phyloP scores from a whole-genome alignment of 345 rosid species.

The Murraya koenigii region DNA sequence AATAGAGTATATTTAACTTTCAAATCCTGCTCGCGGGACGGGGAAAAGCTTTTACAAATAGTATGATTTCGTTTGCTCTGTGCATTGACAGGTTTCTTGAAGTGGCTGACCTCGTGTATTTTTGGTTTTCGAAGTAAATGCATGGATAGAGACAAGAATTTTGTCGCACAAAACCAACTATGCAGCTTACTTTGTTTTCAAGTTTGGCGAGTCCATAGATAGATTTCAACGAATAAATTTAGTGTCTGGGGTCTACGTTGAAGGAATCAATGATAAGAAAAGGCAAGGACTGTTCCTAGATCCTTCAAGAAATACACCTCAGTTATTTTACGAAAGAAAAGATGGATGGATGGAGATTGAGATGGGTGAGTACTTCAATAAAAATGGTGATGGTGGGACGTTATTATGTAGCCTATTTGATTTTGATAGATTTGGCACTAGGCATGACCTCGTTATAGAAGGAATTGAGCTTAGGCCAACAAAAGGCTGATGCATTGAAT shows the following conservation, averaged over 20 bases:
- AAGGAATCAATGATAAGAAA: no score
- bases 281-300: no score
- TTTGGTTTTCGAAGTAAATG: slow-evolving; percentile 15
- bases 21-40: background rate
- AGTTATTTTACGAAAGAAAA: no score
- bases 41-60: background rate
- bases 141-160: slow-evolving; percentile 16
- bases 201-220: no score
- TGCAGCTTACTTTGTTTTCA: no score
- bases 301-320: no score
- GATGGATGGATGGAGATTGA: no score
- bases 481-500: background rate
- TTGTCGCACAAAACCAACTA: no score
- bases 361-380: no score
- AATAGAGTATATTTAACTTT: no score
- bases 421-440: background rate
- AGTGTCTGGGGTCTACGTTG: background rate
- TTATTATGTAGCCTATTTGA: slow-evolving; percentile 24
- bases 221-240: no score
- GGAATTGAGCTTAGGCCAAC: slow-evolving; percentile 48
- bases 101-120: slow-evolving; percentile 22
- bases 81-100: slow-evolving; percentile 23
- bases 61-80: background rate
- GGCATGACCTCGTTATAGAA: slow-evolving; percentile 29
- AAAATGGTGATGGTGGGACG: background rate